Evolutionary conservation across 2,329 filamentous ascomycete genomes (phyloP).

Genomic region (Verticillium tricorpus): DNA sequence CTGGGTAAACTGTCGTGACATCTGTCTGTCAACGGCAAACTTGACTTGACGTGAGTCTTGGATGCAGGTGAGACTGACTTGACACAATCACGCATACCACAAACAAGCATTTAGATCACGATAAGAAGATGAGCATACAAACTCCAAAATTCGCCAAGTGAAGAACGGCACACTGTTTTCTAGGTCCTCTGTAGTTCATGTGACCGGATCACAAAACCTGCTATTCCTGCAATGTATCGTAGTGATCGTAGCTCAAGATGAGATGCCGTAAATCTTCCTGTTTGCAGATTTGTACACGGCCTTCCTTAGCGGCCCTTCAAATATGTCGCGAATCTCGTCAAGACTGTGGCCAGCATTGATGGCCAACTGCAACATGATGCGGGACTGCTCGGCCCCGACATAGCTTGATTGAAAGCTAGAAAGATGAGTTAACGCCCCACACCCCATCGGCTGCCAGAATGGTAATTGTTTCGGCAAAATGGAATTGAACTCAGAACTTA

Average conservation of each 20-base stretch:
- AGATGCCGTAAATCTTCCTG: conserved; percentile 1
- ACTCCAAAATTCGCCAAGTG: no score
- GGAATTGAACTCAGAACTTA: neutral
- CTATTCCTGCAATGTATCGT: no score
- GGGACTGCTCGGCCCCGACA: conserved; percentile 22
- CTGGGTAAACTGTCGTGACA: no score
- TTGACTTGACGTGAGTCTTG: no score
- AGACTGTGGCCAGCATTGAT: conserved; percentile 21
- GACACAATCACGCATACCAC: no score
- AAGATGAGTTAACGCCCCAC: neutral
- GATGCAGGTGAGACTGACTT: no score
- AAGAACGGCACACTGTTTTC: no score
- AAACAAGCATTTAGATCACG: no score
- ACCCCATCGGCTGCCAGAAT: neutral
- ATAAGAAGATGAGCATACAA: no score
- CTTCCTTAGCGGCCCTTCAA: conserved; percentile 21
- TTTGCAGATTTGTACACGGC: neutral
- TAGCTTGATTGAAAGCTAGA: conserved; percentile 21
- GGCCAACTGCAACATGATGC: conserved; percentile 26
- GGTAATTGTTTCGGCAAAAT: neutral
- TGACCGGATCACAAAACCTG: no score
- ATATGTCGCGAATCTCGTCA: conserved; percentile 21
- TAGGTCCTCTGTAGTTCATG: no score
- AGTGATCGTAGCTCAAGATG: neutral
- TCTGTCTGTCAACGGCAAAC: no score